Evolutionary conservation across 2,329 filamentous ascomycete species (phyloP).

Genomic region (Eurotiales sp.): DNA sequence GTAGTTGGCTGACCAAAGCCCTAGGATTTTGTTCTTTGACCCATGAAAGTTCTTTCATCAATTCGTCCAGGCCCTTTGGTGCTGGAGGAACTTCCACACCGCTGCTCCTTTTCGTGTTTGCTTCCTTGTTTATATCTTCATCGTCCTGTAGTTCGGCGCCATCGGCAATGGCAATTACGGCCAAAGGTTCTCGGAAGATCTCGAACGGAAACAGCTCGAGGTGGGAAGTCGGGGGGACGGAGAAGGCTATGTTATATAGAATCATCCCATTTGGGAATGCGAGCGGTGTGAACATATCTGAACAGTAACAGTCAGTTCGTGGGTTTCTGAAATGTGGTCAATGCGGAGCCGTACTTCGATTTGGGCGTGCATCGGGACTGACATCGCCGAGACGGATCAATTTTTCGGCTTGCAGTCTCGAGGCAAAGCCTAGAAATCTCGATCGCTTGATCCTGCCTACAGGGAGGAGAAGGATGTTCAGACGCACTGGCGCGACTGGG

Average conservation of each 20-base stretch:
- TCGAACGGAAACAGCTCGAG: conserved; percentile 83
- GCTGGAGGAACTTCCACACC: conserved; percentile 31
- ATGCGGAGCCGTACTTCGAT: conserved; percentile 66
- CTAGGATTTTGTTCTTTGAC: conserved; percentile 70
- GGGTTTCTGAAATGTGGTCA: neutral
- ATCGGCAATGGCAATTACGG: conserved; percentile 81
- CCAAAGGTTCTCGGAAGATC: conserved; percentile 77
- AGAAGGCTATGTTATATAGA: conserved; percentile 81
- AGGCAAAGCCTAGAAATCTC: conserved; percentile 73
- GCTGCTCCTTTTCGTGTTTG: conserved; percentile 7
- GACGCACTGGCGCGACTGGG: conserved; percentile 84
- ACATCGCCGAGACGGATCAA: conserved; percentile 82
- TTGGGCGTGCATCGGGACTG: conserved; percentile 76
- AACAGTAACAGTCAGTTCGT: conserved; percentile 19
- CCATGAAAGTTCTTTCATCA: conserved; percentile 63
- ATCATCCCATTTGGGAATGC: conserved; percentile 82
- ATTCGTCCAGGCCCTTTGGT: conserved; percentile 33
- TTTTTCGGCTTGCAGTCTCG: conserved; percentile 72
- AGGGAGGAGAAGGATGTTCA: conserved; percentile 82
- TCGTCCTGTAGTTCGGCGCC: conserved; percentile 60
- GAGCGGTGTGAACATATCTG: conserved; percentile 90
- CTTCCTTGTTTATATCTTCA: conserved; percentile 14
- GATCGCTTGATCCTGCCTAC: conserved; percentile 80
- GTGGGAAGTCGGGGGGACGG: conserved; percentile 74
- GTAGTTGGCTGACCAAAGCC: conserved; percentile 70